Conservation (phyloP, 23 red algal genomes). For the Cyanidiococcus yangmingshanensis region DNA sequence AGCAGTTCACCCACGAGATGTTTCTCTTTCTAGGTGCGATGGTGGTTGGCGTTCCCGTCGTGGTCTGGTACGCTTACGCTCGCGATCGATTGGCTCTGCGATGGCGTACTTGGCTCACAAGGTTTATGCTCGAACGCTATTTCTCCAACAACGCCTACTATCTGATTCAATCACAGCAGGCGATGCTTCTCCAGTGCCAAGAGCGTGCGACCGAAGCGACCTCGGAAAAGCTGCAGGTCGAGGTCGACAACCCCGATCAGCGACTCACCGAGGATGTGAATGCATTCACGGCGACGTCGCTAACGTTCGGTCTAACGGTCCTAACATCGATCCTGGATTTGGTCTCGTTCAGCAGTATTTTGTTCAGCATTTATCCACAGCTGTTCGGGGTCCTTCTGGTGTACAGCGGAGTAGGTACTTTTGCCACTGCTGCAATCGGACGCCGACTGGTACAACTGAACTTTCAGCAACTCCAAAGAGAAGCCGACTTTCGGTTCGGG, state of each 20-base stretch:
- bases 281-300: constrained; percentile 61
- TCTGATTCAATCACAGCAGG: constrained; percentile 45
- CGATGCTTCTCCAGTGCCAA: background rate
- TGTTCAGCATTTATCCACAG: constrained; percentile 73
- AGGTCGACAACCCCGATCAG: constrained; percentile 91
- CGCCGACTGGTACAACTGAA: constrained; percentile 58
- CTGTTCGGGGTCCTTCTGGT: constrained; percentile 62
- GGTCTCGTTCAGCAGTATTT: constrained; percentile 60
- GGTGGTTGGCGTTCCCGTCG: constrained; percentile 49
- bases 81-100: constrained; percentile 52
- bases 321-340: constrained; percentile 66
- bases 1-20: constrained; percentile 62
- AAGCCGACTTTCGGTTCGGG: constrained; percentile 79
- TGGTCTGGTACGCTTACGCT: constrained; percentile 57
- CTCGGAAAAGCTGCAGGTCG: background rate
- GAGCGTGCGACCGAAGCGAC: background rate
- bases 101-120: constrained; percentile 81
- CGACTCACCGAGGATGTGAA: constrained; percentile 75
- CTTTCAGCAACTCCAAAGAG: constrained; percentile 57
- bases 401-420: constrained; percentile 56
- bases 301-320: constrained; percentile 59
- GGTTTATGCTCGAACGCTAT: constrained; percentile 48
- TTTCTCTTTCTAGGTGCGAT: constrained; percentile 51
- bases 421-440: constrained; percentile 38
- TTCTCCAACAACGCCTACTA: constrained; percentile 67